Conservation (phyloP, 2,329 filamentous ascomycete genomes). For the Thelonectria discophora region DNA sequence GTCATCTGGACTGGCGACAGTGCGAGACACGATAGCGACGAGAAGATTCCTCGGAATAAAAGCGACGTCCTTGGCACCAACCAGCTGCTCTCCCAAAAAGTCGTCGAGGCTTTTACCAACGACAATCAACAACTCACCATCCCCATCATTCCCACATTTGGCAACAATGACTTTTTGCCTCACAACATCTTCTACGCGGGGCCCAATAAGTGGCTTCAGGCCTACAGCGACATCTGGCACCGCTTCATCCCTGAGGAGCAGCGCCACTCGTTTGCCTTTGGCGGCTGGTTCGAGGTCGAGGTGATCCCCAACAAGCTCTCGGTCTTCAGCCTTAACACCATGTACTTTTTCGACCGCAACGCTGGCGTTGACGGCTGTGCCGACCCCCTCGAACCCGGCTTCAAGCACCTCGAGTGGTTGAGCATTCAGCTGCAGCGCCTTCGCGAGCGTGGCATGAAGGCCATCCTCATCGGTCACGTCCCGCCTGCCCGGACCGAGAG, state of each 20-base stretch:
- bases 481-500: slow-evolving; percentile 85
- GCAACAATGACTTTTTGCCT: slow-evolving; percentile 97
- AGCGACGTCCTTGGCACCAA: slow-evolving; percentile 83
- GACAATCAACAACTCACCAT: slow-evolving; percentile 67
- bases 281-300: slow-evolving; percentile 94
- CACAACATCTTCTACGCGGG: slow-evolving; percentile 92
- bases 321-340: slow-evolving; percentile 93
- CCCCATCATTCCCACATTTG: slow-evolving; percentile 88
- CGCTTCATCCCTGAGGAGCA: slow-evolving; percentile 92
- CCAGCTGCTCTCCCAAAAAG: slow-evolving; percentile 76
- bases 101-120: slow-evolving; percentile 76
- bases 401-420: slow-evolving; percentile 95
- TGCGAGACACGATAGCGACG: slow-evolving; percentile 88
- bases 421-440: slow-evolving; percentile 86
- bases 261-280: slow-evolving; percentile 87
- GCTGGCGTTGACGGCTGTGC: slow-evolving; percentile 92
- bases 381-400: slow-evolving; percentile 82
- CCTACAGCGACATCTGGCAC: slow-evolving; percentile 81
- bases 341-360: slow-evolving; percentile 96
- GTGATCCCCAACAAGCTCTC: slow-evolving; percentile 86
- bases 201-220: slow-evolving; percentile 85
- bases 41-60: slow-evolving; percentile 77
- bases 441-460: slow-evolving; percentile 87
- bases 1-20: slow-evolving; percentile 94
- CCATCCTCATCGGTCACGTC: slow-evolving; percentile 92